Conservation (phyloP, 306 rosid genomes). For the Fragaria vesca region DNA sequence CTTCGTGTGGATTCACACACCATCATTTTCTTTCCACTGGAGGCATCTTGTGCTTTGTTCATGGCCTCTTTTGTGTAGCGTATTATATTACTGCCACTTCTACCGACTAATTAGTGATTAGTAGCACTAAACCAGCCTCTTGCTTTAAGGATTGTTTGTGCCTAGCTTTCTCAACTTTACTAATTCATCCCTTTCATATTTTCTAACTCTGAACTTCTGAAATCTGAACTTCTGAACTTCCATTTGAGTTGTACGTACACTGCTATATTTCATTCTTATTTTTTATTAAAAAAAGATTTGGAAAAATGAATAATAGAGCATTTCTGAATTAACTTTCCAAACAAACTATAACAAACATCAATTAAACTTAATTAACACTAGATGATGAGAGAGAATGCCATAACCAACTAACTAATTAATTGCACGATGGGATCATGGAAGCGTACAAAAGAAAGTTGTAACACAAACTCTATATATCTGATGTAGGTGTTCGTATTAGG, state of each 20-base stretch:
- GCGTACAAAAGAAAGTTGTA: no score
- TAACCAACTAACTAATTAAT: no score
- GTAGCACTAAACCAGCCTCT: not conserved
- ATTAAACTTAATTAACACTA: no score
- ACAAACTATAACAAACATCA: no score
- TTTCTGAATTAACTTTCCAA: no score
- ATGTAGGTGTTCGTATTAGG: no score
- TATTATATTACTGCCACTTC: conserved; percentile 75
- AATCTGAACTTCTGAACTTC: not conserved
- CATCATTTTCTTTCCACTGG: conserved; percentile 95
- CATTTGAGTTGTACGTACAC: not conserved
- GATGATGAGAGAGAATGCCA: no score
- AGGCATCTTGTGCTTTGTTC: conserved; percentile 85
- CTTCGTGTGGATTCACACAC: conserved; percentile 87
- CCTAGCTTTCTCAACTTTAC: not conserved
- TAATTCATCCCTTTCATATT: conserved; percentile 17
- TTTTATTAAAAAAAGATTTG: no score
- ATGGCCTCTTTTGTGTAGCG: conserved; percentile 65
- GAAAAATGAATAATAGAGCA: no score
- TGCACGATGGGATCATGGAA: no score
- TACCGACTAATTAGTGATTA: conserved; percentile 24
- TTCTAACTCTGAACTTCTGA: not conserved
- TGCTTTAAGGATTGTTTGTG: not conserved
- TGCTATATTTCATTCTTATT: no score
- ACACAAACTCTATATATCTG: no score